Evolutionary conservation across 2,329 filamentous ascomycete genomes (phyloP).

Genomic region (Exserohilum turcica): DNA sequence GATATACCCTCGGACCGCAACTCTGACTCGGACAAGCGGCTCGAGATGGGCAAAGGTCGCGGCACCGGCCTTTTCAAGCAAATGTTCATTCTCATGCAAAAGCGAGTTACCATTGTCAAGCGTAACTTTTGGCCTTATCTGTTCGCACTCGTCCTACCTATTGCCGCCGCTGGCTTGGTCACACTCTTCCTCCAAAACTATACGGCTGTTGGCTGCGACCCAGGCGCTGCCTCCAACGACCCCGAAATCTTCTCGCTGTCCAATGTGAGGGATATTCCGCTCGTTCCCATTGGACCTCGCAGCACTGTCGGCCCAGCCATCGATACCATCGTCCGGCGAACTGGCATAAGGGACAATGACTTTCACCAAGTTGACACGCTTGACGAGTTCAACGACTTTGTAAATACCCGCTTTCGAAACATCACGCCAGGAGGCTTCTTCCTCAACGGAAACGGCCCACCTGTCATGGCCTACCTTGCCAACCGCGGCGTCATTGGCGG

Average conservation of each 20-base stretch:
- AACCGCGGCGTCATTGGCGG: slow-evolving; percentile 66
- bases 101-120: slow-evolving; percentile 76
- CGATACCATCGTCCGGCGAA: slow-evolving; percentile 34
- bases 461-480: slow-evolving; percentile 73
- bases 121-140: slow-evolving; percentile 78
- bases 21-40: slow-evolving; percentile 38
- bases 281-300: slow-evolving; percentile 51
- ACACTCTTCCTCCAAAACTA: slow-evolving; percentile 73
- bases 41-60: slow-evolving; percentile 67
- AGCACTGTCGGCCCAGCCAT: slow-evolving; percentile 35
- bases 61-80: slow-evolving; percentile 73
- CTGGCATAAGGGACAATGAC: slow-evolving; percentile 28
- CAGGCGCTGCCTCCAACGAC: slow-evolving; percentile 42
- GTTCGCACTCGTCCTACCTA: slow-evolving; percentile 75
- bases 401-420: slow-evolving; percentile 66
- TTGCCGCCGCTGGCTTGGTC: slow-evolving; percentile 78
- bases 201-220: slow-evolving; percentile 55
- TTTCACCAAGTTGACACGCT: slow-evolving; percentile 66
- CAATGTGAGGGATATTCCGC: slow-evolving; percentile 27
- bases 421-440: slow-evolving; percentile 82
- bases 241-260: slow-evolving; percentile 39
- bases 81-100: slow-evolving; percentile 74
- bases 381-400: slow-evolving; percentile 69
- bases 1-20: slow-evolving; percentile 35
- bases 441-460: slow-evolving; percentile 65